Evolutionary conservation across 768 basidiomycete genomes (phyloP).

Genomic region (Clitopilus passeckerianus): DNA sequence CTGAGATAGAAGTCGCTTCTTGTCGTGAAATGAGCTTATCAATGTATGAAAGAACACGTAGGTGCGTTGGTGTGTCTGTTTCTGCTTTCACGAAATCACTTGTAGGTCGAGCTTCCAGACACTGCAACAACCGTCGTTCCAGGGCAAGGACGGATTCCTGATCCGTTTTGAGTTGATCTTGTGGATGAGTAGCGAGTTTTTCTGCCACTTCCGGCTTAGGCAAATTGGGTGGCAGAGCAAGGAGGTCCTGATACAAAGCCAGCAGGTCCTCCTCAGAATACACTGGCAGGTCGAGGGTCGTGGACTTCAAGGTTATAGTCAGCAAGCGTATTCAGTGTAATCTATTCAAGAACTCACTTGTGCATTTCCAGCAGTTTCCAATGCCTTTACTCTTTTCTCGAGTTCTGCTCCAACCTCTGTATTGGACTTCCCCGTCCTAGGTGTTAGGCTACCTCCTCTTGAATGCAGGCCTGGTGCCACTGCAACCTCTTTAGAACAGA

Average conservation of each 20-base stretch:
- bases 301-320: conserved; percentile 17
- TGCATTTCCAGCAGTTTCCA: conserved; percentile 28
- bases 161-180: conserved; percentile 14
- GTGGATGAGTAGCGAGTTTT: not conserved
- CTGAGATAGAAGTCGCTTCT: conserved; percentile 5
- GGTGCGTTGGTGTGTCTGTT: conserved; percentile 18
- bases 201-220: not conserved
- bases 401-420: conserved; percentile 20
- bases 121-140: not conserved
- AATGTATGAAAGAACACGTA: conserved; percentile 27
- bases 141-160: conserved; percentile 12
- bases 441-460: conserved; percentile 9
- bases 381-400: conserved; percentile 27
- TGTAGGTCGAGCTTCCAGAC: not conserved
- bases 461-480: not conserved
- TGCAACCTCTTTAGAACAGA: not conserved
- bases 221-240: conserved; percentile 21
- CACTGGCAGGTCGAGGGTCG: conserved; percentile 22
- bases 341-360: conserved; percentile 21
- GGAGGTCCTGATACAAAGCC: conserved; percentile 38
- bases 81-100: conserved; percentile 4
- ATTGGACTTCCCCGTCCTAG: conserved; percentile 9
- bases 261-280: conserved; percentile 40
- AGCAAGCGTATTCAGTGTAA: not conserved
- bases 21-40: conserved; percentile 27